phyloP scores from a whole-genome alignment of 257 asterid species.

The Salvia splendens region DNA sequence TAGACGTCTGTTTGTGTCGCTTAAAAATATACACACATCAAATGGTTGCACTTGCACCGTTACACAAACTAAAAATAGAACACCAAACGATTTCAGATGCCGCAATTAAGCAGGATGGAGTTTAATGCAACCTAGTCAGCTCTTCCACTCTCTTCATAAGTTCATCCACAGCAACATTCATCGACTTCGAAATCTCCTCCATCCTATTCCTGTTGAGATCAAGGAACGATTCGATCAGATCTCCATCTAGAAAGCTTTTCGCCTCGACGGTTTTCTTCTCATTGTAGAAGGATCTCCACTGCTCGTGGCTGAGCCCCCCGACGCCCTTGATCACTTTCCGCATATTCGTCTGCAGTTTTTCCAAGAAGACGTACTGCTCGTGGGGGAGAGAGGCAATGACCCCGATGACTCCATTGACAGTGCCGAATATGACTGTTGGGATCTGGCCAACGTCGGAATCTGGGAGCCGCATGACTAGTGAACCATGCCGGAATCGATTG shows the following conservation, averaged over 20 bases:
- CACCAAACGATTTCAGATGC: not conserved
- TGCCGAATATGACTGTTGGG: constrained; percentile 91
- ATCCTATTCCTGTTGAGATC: constrained; percentile 74
- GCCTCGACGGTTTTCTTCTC: constrained; percentile 86
- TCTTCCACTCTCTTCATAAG: constrained; percentile 97
- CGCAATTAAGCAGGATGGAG: not conserved
- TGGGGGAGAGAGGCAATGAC: constrained; percentile 90
- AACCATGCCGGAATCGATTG: constrained; percentile 90
- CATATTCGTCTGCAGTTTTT: constrained; percentile 69
- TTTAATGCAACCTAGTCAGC: constrained; percentile 82
- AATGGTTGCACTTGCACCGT: too few species aligned
- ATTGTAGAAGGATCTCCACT: constrained; percentile 92
- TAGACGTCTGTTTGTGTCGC: too few species aligned
- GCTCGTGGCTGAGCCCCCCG: constrained; percentile 93
- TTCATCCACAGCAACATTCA: constrained; percentile 78
- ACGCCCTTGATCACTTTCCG: constrained; percentile 94
- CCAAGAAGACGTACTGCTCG: constrained; percentile 76
- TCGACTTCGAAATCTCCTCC: constrained; percentile 78
- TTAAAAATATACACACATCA: not conserved
- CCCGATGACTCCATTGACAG: constrained; percentile 93
- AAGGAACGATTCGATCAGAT: constrained; percentile 86
- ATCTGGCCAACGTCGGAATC: constrained; percentile 92
- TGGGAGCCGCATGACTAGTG: constrained; percentile 90
- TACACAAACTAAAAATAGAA: not conserved
- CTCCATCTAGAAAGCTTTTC: constrained; percentile 88